A percentile compares a stretch with the other conserved stretches of the same genome.
Conservation (phyloP, 306 rosid genomes). For the Casuarina equisetifolia region DNA sequence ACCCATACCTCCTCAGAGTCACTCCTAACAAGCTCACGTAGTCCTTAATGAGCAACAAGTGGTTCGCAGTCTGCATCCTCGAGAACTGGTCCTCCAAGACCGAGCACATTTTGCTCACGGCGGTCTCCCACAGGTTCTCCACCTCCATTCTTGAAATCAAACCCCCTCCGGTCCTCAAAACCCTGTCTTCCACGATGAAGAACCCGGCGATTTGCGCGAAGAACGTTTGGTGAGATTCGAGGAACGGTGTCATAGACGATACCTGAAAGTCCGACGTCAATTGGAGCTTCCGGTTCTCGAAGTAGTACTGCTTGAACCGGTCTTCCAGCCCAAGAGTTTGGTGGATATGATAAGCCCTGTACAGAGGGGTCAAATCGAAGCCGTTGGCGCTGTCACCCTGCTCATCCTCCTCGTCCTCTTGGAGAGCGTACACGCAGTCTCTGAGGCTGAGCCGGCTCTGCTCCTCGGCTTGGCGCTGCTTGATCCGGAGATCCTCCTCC, state of each 20-base stretch:
- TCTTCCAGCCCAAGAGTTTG: conserved; percentile 94
- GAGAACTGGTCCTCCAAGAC: conserved; percentile 99
- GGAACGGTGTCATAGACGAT: conserved; percentile 97
- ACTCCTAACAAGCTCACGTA: conserved; percentile 94
- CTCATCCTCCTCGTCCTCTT: conserved; percentile 58
- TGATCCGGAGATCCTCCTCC: conserved; percentile 93
- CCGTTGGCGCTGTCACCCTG: conserved; percentile 17
- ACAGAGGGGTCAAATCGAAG: conserved; percentile 89
- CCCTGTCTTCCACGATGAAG: conserved; percentile 90
- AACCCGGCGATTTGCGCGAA: conserved; percentile 97
- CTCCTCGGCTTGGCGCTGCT: conserved; percentile 99
- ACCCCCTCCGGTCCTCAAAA: conserved; percentile 89
- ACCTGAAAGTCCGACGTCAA: conserved; percentile 98
- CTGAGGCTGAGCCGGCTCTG: conserved; percentile 94
- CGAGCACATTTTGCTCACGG: conserved; percentile 96
- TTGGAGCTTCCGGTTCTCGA: conserved; percentile 91
- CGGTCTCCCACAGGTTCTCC: conserved; percentile 97
- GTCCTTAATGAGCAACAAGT: conserved; percentile 86
- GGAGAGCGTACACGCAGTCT: conserved; percentile 85
- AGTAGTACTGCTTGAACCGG: conserved; percentile 86
- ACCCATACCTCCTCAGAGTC: conserved; percentile 85
- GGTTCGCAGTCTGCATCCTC: conserved; percentile 98
- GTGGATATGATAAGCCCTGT: conserved; percentile 78
- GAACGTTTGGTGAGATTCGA: conserved; percentile 96
- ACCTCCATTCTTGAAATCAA: conserved; percentile 90